These are phyloP conservation scores for Zoysia matrella DNA, from an alignment of 202 grass and related monocot genomes.

Conservation along the genomic window DNA sequence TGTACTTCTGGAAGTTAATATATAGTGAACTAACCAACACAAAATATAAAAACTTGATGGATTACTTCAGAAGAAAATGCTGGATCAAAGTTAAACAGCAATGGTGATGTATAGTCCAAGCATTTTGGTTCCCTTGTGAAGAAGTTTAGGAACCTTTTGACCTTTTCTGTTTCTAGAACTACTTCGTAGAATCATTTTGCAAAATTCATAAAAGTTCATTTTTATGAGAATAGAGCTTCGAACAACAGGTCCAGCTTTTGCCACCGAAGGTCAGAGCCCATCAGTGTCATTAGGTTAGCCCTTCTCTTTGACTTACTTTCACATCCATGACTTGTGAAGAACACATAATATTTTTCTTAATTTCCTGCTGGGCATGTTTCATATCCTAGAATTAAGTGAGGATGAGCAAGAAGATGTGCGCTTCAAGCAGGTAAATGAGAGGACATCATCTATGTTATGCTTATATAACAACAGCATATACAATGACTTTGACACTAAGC, in stretches of 20 bases:
- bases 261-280: conserved; percentile 68
- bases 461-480: neutral
- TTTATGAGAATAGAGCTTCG: conserved; percentile 29
- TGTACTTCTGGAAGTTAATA: neutral
- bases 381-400: conserved; percentile 74
- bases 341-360: conserved; percentile 37
- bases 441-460: conserved; percentile 5
- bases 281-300: conserved; percentile 72
- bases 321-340: neutral
- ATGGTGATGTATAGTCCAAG: conserved; percentile 5
- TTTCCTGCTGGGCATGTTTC: conserved; percentile 20
- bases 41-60: neutral
- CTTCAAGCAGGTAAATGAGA: conserved; percentile 85
- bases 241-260: conserved; percentile 47
- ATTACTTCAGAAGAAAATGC: neutral
- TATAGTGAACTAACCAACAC: neutral
- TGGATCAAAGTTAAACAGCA: neutral
- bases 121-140: conserved; percentile 7
- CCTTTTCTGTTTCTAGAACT: conserved; percentile 18
- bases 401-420: conserved; percentile 82
- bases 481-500: too few relatives aligned
- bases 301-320: conserved; percentile 34
- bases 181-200: conserved; percentile 29
- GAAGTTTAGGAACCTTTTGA: conserved; percentile 4
- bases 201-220: conserved; percentile 2